A percentile compares a stretch with the other conserved stretches of the same genome.
phyloP scores from a whole-genome alignment of 805 yeast genomes.

The Saccharomycopsis sp. region DNA sequence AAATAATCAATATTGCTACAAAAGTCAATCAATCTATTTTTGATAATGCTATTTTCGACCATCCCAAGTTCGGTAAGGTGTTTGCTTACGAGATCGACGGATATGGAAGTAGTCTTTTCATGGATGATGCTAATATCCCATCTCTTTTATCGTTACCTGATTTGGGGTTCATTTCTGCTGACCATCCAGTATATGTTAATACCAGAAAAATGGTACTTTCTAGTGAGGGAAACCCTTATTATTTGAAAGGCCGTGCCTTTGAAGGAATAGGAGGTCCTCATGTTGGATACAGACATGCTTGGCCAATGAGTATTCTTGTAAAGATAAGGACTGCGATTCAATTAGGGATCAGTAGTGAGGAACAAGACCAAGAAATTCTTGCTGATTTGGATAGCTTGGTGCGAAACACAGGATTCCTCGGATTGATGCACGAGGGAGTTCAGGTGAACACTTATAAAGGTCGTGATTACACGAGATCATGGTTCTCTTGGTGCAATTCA shows the following conservation, averaged over 20 bases:
- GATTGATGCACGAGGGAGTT: conserved; percentile 79
- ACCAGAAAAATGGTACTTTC: conserved; percentile 72
- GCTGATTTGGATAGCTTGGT: conserved; percentile 44
- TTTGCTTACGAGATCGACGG: conserved; percentile 90
- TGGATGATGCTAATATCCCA: conserved; percentile 93
- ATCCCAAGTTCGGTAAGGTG: conserved; percentile 65
- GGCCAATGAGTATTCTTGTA: conserved; percentile 86
- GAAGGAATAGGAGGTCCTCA: conserved; percentile 91
- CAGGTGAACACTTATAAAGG: conserved; percentile 50
- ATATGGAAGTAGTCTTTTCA: conserved; percentile 60
- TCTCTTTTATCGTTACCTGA: conserved; percentile 77
- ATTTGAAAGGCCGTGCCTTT: conserved; percentile 51
- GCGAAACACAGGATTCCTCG: conserved; percentile 63
- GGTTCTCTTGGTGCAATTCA: conserved; percentile 95
- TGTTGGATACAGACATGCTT: conserved; percentile 69
- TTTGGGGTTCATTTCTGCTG: conserved; percentile 49
- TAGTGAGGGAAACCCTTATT: conserved; percentile 73
- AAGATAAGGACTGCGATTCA: conserved; percentile 68
- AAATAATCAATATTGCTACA: neutral
- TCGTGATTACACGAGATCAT: conserved; percentile 60
- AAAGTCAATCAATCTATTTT: conserved; percentile 33
- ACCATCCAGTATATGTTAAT: conserved; percentile 62
- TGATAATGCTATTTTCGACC: conserved; percentile 58
- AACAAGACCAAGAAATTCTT: conserved; percentile 54
- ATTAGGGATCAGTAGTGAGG: neutral